A percentile compares a stretch with the other conserved stretches of the same genome.
These are phyloP conservation scores for Elsinoe perseae DNA, from an alignment of 2,329 filamentous ascomycete genomes.

Conservation along the genomic window DNA sequence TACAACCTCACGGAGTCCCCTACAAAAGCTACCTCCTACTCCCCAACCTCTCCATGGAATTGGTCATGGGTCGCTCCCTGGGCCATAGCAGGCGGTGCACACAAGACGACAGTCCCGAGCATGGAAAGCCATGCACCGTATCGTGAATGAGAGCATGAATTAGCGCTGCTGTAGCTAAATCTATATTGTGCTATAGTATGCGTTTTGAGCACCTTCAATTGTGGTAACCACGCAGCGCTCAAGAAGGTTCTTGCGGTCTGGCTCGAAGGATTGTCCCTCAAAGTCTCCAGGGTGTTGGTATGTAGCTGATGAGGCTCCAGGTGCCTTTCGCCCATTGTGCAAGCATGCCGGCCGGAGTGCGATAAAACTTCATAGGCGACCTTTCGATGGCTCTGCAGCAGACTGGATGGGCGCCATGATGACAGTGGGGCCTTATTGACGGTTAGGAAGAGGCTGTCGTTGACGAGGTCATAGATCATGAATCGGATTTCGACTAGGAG, in stretches of 20 bases:
- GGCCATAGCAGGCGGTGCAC: too few relatives aligned
- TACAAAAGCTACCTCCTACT: too few relatives aligned
- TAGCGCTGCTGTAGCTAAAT: too few relatives aligned
- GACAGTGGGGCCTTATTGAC: neutral
- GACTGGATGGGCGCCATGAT: neutral
- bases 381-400: neutral
- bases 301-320: neutral
- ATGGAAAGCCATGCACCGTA: too few relatives aligned
- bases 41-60: too few relatives aligned
- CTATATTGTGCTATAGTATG: too few relatives aligned
- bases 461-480: neutral
- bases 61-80: too few relatives aligned
- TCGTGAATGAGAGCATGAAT: too few relatives aligned
- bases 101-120: too few relatives aligned
- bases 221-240: too few relatives aligned
- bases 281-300: neutral
- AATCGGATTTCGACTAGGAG: slow-evolving; percentile 3
- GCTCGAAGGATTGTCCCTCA: neutral
- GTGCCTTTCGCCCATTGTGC: neutral
- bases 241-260: neutral
- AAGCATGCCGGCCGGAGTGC: neutral
- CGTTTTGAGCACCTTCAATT: too few relatives aligned
- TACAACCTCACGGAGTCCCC: too few relatives aligned
- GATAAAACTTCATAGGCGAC: neutral
- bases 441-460: neutral